These are phyloP conservation scores for Boechera retrofracta DNA, from an alignment of 345 rosid species.

Conservation along the genomic window DNA sequence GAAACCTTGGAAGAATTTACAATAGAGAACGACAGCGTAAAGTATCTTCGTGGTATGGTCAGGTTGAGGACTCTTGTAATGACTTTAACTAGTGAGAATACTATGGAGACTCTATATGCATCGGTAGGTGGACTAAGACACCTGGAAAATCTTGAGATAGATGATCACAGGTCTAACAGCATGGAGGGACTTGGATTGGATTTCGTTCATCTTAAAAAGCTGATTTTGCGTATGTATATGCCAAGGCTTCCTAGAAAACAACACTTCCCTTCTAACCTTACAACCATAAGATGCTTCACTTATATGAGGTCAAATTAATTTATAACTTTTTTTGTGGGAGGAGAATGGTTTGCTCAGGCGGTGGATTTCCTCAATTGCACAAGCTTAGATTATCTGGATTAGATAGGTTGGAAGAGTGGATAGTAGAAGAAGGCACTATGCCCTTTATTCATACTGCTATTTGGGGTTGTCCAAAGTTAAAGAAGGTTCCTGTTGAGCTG, in stretches of 20 bases:
- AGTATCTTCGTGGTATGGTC: background rate
- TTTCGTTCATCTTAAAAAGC: conserved; percentile 10
- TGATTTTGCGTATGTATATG: conserved; percentile 33
- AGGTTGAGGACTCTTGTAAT: background rate
- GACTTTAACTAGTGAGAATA: background rate
- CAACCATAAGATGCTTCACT: conserved; percentile 46
- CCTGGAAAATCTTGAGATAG: background rate
- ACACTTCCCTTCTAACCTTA: conserved; percentile 43
- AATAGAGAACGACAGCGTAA: background rate
- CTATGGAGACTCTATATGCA: background rate
- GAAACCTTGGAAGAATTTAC: background rate
- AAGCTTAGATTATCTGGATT: background rate
- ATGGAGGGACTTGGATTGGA: background rate
- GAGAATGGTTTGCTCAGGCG: conserved; percentile 34
- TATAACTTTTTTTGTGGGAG: conserved; percentile 35
- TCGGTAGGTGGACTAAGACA: background rate
- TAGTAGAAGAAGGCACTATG: conserved; percentile 41
- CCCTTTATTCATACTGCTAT: conserved; percentile 37
- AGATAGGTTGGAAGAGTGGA: conserved; percentile 29
- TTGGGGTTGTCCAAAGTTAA: conserved; percentile 25
- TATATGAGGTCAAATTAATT: conserved; percentile 22
- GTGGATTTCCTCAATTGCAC: conserved; percentile 25
- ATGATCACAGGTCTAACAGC: background rate
- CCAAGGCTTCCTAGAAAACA: conserved; percentile 28
- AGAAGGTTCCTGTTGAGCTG: conserved; percentile 39